phyloP scores from a whole-genome alignment of 75 land plant genomes.

The Pinus taeda region DNA sequence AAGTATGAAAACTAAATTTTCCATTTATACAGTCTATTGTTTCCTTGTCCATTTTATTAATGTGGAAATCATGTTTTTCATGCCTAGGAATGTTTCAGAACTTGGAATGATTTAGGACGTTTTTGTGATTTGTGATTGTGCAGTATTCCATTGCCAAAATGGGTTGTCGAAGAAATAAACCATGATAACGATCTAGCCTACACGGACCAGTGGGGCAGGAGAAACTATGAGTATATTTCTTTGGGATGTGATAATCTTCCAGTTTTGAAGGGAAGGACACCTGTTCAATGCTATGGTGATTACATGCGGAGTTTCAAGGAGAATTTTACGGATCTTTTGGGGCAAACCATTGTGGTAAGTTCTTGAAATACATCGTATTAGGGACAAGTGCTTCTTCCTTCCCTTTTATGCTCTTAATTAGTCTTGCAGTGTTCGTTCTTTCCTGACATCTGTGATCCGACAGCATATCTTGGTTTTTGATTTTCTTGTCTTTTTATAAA shows the following conservation, averaged over 20 bases:
- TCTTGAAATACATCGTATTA: too few species aligned
- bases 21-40: background rate
- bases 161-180: slow-evolving; percentile 82
- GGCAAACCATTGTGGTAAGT: slow-evolving; percentile 80
- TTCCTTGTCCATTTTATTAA: too few species aligned
- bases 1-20: slow-evolving; percentile 14
- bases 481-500: too few species aligned
- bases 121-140: background rate
- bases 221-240: slow-evolving; percentile 83
- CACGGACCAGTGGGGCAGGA: slow-evolving; percentile 78
- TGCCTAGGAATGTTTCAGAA: background rate
- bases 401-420: too few species aligned
- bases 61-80: background rate
- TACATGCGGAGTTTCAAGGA: slow-evolving; percentile 91
- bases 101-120: background rate
- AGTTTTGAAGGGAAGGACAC: slow-evolving; percentile 78
- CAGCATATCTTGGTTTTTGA: too few species aligned
- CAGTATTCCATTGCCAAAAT: slow-evolving; percentile 85
- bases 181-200: slow-evolving; percentile 66
- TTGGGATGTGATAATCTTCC: slow-evolving; percentile 85
- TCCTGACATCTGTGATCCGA: too few species aligned
- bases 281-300: slow-evolving; percentile 83
- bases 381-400: too few species aligned
- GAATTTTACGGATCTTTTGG: slow-evolving; percentile 58
- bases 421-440: too few species aligned